Base-by-base conservation (phyloP, 768 basidiomycete genomes). In the Trichaptum fuscoviolaceum region DNA sequence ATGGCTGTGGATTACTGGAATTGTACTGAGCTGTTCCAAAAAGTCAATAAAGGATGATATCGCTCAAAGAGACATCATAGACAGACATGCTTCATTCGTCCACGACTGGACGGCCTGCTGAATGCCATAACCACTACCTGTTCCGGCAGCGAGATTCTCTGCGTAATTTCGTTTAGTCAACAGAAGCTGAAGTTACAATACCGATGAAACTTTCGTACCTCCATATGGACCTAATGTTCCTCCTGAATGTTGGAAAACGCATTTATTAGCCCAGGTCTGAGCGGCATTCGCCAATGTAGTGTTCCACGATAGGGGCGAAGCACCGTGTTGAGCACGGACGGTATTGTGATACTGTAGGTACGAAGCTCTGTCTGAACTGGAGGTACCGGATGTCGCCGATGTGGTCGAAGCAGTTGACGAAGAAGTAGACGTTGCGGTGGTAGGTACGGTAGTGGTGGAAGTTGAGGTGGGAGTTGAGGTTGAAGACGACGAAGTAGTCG, bases 91-190 rank as follows among this genome's bases (percentile, higher is more conserved):
- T 86, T 92, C 91, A 70, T 83, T 83, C 4, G 85, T 83, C 91
- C 90, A 93, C 6, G 77, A 76, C 67, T 82, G 77, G 69, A 91
- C 76, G 20, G 84, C 89, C 0, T 73, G 60, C 12, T 75, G 63
- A 66, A 90, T 86, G 62, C 72, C 77, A 72, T 82, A 89, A 30
- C 69, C 71, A 25, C 72, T 70, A 18, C 86, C 87, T n/a, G 87
- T 87, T 9, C 89, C 90, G 64, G 89, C 90, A 65, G 90, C 88
- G 68, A 92, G 75, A 71, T 93, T 92, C 77, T 92, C 90, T 88
- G 72, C n/a, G 69, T 27, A 35, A 58, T 59, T 18, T 23, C 30
- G 2, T 3, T 30, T 8, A 30, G 30, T 3, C 30, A 30, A 30
- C n/a, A n/a, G n/a, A n/a, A n/a, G n/a, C n/a, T n/a, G n/a, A 30